Percentiles rank a stretch among this genome's conserved stretches.
phyloP scores from a whole-genome alignment of 2,329 filamentous ascomycete species.

The Didymella pinodella region DNA sequence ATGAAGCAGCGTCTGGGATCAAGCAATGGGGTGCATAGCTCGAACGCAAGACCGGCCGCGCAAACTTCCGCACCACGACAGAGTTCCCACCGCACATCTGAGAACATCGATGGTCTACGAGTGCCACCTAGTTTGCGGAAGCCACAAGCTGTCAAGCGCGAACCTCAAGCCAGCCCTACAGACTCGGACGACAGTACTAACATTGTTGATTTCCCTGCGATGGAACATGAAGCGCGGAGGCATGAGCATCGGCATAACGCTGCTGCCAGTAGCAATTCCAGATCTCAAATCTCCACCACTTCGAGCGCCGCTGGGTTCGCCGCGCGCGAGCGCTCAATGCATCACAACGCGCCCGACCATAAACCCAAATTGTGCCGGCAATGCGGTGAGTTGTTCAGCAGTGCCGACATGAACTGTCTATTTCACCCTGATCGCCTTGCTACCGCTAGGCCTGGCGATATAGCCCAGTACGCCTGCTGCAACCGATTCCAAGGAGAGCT shows the following conservation, averaged over 20 bases:
- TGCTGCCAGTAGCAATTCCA: not conserved
- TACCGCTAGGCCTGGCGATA: not conserved
- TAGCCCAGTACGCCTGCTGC: slow-evolving; percentile 26
- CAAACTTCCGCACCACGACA: not conserved
- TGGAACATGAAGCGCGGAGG: not conserved
- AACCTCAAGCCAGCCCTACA: slow-evolving; percentile 7
- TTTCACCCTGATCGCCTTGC: slow-evolving; percentile 28
- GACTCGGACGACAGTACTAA: slow-evolving; percentile 23
- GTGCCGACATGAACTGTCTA: slow-evolving; percentile 18
- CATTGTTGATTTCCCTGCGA: slow-evolving; percentile 22
- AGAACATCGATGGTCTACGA: slow-evolving; percentile 2
- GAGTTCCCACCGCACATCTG: not conserved
- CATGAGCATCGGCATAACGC: not conserved
- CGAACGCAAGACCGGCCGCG: not conserved
- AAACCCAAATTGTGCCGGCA: slow-evolving; percentile 22
- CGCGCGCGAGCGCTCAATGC: not conserved
- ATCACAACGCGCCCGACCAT: not conserved
- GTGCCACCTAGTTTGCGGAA: not conserved
- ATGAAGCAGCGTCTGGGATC: slow-evolving; percentile 16
- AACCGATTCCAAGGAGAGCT: slow-evolving; percentile 9
- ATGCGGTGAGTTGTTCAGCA: slow-evolving; percentile 24
- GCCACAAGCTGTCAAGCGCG: slow-evolving; percentile 20
- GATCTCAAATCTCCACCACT: not conserved
- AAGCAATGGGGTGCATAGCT: not conserved
- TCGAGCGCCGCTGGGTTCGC: not conserved